Percentiles rank a stretch among this genome's conserved stretches.
Evolutionary conservation across 345 rosid species (phyloP).

Genomic region (Hypericum androsaemum): DNA sequence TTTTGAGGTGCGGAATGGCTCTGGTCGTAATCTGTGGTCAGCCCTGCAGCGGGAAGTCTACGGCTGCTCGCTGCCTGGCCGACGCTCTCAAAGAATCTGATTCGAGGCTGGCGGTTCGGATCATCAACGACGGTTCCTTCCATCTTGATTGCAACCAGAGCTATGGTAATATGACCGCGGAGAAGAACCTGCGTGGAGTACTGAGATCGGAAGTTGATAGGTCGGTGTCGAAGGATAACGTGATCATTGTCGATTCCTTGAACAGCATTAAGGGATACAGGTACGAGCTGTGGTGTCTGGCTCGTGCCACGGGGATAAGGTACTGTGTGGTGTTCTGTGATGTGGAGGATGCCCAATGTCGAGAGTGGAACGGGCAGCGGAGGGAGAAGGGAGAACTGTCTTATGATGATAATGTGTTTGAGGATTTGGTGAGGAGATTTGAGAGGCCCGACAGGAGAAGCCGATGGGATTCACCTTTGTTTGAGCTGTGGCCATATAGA

Average conservation of each 20-base stretch:
- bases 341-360: slow-evolving; percentile 50
- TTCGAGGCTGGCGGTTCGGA: slow-evolving; percentile 43
- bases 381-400: slow-evolving; percentile 48
- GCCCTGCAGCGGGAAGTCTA: slow-evolving; percentile 90
- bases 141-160: slow-evolving; percentile 88
- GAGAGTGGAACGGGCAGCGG: slow-evolving; percentile 75
- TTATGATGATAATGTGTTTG: slow-evolving; percentile 56
- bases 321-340: slow-evolving; percentile 73
- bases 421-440: slow-evolving; percentile 71
- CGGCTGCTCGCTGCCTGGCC: slow-evolving; percentile 47
- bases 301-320: slow-evolving; percentile 81
- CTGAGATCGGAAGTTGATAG: slow-evolving; percentile 97
- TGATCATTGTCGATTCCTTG: slow-evolving; percentile 82
- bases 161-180: slow-evolving; percentile 79
- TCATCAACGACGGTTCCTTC: slow-evolving; percentile 64
- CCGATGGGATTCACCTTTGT: slow-evolving; percentile 95
- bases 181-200: slow-evolving; percentile 89
- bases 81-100: slow-evolving; percentile 65
- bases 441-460: slow-evolving; percentile 88
- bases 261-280: slow-evolving; percentile 92
- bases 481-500: slow-evolving; percentile 52
- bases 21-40: slow-evolving; percentile 91
- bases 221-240: slow-evolving; percentile 72
- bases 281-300: slow-evolving; percentile 93
- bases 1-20: slow-evolving; percentile 37